A percentile compares a stretch with the other conserved stretches of the same genome.
phyloP scores from a whole-genome alignment of 352 stramenopile species.

The Pythium dissimile region DNA sequence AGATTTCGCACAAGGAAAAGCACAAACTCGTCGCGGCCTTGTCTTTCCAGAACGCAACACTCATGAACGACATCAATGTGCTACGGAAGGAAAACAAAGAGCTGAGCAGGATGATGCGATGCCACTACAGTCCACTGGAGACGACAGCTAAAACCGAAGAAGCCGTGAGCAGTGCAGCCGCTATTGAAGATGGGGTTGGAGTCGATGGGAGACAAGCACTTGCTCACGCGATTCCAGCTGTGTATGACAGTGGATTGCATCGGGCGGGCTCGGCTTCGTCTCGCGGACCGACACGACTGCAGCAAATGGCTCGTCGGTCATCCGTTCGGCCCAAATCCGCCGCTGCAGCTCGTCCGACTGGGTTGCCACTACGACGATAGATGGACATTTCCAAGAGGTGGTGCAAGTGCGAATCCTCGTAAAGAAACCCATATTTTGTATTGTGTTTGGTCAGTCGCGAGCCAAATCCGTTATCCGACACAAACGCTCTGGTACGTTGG shows the following conservation, averaged over 20 bases:
- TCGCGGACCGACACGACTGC: neutral
- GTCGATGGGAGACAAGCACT: neutral
- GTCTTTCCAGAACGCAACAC: constrained; percentile 63
- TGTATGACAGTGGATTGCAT: no score
- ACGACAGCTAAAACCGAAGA: neutral
- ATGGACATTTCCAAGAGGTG: no score
- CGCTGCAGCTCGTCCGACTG: neutral
- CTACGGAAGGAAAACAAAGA: constrained; percentile 63
- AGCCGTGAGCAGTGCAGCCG: no score
- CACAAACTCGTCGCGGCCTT: constrained; percentile 68
- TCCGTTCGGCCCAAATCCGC: constrained; percentile 30
- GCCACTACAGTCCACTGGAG: neutral
- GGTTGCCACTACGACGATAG: no score
- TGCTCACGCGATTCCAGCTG: no score
- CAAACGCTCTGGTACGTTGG: constrained; percentile 95
- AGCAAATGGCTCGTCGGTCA: constrained; percentile 6
- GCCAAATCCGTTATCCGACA: constrained; percentile 34
- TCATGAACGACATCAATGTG: constrained; percentile 64
- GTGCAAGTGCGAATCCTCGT: no score
- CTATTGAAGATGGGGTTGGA: no score
- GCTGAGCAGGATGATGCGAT: constrained; percentile 41
- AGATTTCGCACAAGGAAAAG: constrained; percentile 57
- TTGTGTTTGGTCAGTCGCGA: neutral
- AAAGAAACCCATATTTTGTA: neutral
- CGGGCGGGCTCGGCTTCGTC: constrained; percentile 1